These are phyloP conservation scores for Paramecium sonneborni DNA, from an alignment of 73 alveolate species.

Conservation along the genomic window DNA sequence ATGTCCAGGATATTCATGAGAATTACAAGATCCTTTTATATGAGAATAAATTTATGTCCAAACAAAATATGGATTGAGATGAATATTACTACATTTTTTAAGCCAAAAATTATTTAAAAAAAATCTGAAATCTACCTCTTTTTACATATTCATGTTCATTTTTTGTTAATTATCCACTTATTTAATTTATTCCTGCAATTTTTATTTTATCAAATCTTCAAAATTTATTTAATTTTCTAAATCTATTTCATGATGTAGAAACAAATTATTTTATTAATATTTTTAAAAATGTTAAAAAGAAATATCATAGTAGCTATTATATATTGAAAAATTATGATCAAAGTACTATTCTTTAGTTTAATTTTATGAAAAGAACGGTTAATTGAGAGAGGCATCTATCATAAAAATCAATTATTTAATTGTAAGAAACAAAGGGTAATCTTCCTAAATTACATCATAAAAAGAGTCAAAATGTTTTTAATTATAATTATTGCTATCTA, in stretches of 20 bases:
- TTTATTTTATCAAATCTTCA: background rate
- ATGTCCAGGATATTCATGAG: slow-evolving; percentile 9
- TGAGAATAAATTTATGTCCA: slow-evolving; percentile 86
- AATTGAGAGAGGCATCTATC: slow-evolving; percentile 74
- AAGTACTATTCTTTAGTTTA: background rate
- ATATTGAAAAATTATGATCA: background rate
- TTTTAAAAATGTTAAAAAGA: background rate
- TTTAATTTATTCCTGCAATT: background rate
- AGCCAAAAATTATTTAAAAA: slow-evolving; percentile 61
- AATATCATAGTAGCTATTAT: background rate
- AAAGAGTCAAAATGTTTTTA: background rate
- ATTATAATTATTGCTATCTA: background rate
- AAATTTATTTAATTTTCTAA: slow-evolving; percentile 43
- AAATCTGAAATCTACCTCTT: slow-evolving; percentile 60
- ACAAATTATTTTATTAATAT: background rate
- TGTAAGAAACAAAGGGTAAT: slow-evolving; percentile 81
- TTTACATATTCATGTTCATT: background rate
- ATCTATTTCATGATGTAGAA: background rate
- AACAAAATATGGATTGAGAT: slow-evolving; percentile 65
- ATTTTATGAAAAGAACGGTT: slow-evolving; percentile 78
- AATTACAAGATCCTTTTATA: slow-evolving; percentile 73
- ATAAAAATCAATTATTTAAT: slow-evolving; percentile 69
- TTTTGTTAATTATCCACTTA: slow-evolving; percentile 8
- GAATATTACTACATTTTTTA: background rate
- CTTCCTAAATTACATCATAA: slow-evolving; percentile 58